Percentiles rank a stretch among this genome's conserved stretches.
These are phyloP conservation scores for Wickerhamia fluorescens DNA, from an alignment of 805 yeast genomes.

Conservation along the genomic window DNA sequence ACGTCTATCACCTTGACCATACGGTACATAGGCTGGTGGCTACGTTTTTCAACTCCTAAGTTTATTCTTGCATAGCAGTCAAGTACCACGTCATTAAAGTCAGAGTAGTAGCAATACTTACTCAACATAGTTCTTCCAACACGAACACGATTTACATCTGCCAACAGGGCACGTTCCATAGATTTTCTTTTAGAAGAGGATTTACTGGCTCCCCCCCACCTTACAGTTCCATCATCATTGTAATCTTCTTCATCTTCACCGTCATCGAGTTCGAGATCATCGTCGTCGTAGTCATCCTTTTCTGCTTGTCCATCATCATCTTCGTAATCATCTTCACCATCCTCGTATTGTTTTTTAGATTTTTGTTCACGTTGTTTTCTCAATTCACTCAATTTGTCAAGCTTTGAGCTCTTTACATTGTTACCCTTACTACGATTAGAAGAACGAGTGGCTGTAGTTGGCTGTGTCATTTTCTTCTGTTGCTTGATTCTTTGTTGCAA, in stretches of 20 bases:
- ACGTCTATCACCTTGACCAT: constrained; percentile 75
- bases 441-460: constrained; percentile 29
- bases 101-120: constrained; percentile 76
- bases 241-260: constrained; percentile 38
- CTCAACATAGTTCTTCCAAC: constrained; percentile 74
- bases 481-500: constrained; percentile 76
- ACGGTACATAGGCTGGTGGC: constrained; percentile 64
- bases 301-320: constrained; percentile 18
- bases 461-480: constrained; percentile 22
- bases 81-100: constrained; percentile 58
- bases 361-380: constrained; percentile 69
- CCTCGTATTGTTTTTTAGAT: constrained; percentile 27
- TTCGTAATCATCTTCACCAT: constrained; percentile 12
- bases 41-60: constrained; percentile 61
- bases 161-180: constrained; percentile 41
- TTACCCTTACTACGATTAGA: constrained; percentile 22
- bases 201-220: constrained; percentile 36
- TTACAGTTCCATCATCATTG: constrained; percentile 14
- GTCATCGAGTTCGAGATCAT: constrained; percentile 30
- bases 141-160: constrained; percentile 65
- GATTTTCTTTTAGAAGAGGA: constrained; percentile 27
- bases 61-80: constrained; percentile 82
- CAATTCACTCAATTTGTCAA: constrained; percentile 61
- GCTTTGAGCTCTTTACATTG: constrained; percentile 30
- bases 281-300: constrained; percentile 30